Percentiles rank a stretch among this genome's conserved stretches.
phyloP scores from a whole-genome alignment of 2,329 filamentous ascomycete species.

The Calonectria fujianensis region DNA sequence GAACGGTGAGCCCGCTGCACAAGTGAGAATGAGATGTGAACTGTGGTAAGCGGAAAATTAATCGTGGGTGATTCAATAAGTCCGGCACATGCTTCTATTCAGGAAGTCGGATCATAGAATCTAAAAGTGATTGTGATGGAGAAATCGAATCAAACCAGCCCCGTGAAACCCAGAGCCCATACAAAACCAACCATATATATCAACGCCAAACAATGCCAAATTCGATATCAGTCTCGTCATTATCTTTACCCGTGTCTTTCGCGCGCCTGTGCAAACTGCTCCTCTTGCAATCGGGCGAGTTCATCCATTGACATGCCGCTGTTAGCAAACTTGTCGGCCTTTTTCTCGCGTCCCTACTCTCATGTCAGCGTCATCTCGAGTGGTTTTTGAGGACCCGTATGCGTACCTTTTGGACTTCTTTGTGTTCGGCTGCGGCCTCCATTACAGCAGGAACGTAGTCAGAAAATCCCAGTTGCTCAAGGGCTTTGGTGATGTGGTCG shows the following conservation, averaged over 20 bases:
- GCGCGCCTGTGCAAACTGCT: conserved; percentile 87
- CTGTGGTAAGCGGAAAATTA: background rate
- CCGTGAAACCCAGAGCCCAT: conserved; percentile 43
- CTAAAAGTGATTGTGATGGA: conserved; percentile 52
- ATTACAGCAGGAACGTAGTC: conserved; percentile 93
- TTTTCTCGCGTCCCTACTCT: conserved; percentile 90
- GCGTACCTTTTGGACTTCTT: conserved; percentile 90
- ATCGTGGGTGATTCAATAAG: background rate
- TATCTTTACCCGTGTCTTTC: conserved; percentile 58
- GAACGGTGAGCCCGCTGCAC: background rate
- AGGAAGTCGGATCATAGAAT: conserved; percentile 31
- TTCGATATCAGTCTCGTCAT: conserved; percentile 47
- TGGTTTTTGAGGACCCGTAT: conserved; percentile 54
- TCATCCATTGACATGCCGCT: conserved; percentile 95
- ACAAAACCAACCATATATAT: conserved; percentile 43
- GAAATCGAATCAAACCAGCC: conserved; percentile 42
- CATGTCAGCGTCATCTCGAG: conserved; percentile 68
- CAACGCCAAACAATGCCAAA: conserved; percentile 62
- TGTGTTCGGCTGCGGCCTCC: conserved; percentile 92
- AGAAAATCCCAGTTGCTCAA: conserved; percentile 93
- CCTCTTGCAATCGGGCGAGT: conserved; percentile 90
- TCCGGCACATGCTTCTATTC: conserved; percentile 15
- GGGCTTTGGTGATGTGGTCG: conserved; percentile 96
- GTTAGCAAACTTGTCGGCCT: conserved; percentile 96
- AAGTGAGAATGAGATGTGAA: background rate